A percentile compares a stretch with the other conserved stretches of the same genome.
Evolutionary conservation across 2,329 filamentous ascomycete genomes (phyloP).

Genomic region (Hymenoscyphus infarciens): DNA sequence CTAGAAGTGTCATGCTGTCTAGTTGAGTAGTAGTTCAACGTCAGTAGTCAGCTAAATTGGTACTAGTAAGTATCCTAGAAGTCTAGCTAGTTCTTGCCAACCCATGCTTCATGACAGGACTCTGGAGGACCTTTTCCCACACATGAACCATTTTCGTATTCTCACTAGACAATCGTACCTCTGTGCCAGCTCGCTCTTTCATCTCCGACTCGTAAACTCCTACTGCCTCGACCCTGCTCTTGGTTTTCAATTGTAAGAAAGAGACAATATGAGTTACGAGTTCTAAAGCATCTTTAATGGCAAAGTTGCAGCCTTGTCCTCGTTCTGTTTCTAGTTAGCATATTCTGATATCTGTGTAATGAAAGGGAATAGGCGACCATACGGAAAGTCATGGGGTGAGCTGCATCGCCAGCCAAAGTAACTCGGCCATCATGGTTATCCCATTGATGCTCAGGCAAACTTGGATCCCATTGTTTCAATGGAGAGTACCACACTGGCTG

Average conservation of each 20-base stretch:
- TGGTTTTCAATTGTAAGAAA: background rate
- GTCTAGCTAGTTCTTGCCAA: background rate
- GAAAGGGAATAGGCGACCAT: background rate
- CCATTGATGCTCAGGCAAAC: conserved; percentile 30
- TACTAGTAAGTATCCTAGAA: background rate
- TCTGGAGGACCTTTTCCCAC: conserved; percentile 33
- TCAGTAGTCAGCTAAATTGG: too few relatives aligned
- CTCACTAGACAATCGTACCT: conserved; percentile 40
- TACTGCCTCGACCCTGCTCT: conserved; percentile 31
- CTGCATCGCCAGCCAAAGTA: conserved; percentile 51
- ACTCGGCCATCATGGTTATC: conserved; percentile 39
- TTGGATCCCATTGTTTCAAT: conserved; percentile 33
- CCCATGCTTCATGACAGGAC: conserved; percentile 22
- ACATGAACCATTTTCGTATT: conserved; percentile 46
- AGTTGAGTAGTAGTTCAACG: too few relatives aligned
- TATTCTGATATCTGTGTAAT: background rate
- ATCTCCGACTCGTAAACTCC: conserved; percentile 43
- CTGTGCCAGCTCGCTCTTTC: conserved; percentile 40
- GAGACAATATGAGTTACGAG: background rate
- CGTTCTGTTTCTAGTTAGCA: conserved; percentile 29
- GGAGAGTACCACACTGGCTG: conserved; percentile 29
- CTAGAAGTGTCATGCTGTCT: too few relatives aligned
- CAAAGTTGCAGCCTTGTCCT: conserved; percentile 46
- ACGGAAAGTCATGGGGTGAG: conserved; percentile 53
- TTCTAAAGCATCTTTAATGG: conserved; percentile 39